Base-by-base conservation (phyloP, 768 basidiomycete species). In the Clathrus columnatus region DNA sequence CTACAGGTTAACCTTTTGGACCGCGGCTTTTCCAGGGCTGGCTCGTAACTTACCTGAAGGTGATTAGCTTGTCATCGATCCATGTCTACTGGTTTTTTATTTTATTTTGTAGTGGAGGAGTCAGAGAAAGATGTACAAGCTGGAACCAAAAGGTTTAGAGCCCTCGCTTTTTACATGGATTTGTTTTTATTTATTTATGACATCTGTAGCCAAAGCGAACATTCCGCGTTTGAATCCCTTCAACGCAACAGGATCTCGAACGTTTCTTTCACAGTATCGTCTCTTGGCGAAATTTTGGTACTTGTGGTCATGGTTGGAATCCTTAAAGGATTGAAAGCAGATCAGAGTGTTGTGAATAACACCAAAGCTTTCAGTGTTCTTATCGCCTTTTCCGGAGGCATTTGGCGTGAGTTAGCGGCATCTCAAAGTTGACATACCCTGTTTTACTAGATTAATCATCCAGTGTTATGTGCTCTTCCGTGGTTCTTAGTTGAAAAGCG, bases 331-430 rank as follows among this genome's bases (percentile, higher is more conserved):
- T 64, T 89, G 49, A 74, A 80, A 51, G 79, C 79, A 0, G 80
- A 76, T 32, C 73, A 72, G 59, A 87, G 78, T 61, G 76, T 76
- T 0, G 79, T 83, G 54, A 84, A 85, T 65, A 88, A 89, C 62
- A 88, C 85, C 2, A 83, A 76, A 59, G 82, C 83, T 2, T 83
- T 89, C 63, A 87, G 84, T 61, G 77, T 81, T 10, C 70, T 88
- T n/a, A 85, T 87, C 59, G 87, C 87, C 0, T 89, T 87, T 65
- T 76, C 84, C 17, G 86, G 86, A 1, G 86, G 78, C n/a, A 74
- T 84, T 7, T 89, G 87, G 86, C 58, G 84, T 83, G 64, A 48
- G 82, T 72, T 10, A 21, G 24, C 11, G 26, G 20, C n/a, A n/a
- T n/a, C 42, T 36, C 47, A 16, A 23, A 21, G 55, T 47, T 27